Conservation (phyloP, 768 basidiomycete genomes). For the Hericium erinaceus region DNA sequence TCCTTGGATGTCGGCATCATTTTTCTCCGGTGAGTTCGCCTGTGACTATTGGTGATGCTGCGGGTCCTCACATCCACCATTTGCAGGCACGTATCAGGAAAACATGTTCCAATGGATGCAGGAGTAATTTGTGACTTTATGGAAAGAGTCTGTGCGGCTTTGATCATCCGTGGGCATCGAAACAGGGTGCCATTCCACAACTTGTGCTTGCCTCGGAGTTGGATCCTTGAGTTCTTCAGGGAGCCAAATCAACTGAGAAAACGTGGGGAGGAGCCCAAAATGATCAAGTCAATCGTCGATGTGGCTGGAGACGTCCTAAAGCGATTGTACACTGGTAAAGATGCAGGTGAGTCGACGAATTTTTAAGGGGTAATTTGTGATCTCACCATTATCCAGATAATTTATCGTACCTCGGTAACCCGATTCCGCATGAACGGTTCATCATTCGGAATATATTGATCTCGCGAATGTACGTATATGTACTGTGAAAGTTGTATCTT, state of each 20-base stretch:
- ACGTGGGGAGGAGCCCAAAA: neutral
- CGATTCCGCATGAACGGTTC: no score
- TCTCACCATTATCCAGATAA: no score
- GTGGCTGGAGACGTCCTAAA: conserved; percentile 8
- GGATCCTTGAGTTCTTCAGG: conserved; percentile 9
- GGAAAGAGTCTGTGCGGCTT: neutral
- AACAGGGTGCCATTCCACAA: neutral
- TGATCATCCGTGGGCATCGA: neutral
- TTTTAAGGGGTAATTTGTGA: no score
- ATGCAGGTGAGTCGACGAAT: neutral
- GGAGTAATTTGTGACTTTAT: conserved; percentile 4
- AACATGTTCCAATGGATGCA: no score
- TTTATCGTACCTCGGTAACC: no score
- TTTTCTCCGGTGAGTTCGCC: no score
- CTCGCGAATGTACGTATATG: no score
- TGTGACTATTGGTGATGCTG: no score
- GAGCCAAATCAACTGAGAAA: conserved; percentile 2
- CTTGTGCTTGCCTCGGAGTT: conserved; percentile 12
- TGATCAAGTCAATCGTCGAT: neutral
- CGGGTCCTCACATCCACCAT: no score
- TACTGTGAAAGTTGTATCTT: no score
- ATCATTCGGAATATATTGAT: no score
- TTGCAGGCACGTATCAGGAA: no score
- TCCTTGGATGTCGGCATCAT: neutral
- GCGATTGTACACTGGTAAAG: conserved; percentile 6